Evolutionary conservation across 495 filamentous ascomycete species (phyloP).

Genomic region (Neurospora sp.): DNA sequence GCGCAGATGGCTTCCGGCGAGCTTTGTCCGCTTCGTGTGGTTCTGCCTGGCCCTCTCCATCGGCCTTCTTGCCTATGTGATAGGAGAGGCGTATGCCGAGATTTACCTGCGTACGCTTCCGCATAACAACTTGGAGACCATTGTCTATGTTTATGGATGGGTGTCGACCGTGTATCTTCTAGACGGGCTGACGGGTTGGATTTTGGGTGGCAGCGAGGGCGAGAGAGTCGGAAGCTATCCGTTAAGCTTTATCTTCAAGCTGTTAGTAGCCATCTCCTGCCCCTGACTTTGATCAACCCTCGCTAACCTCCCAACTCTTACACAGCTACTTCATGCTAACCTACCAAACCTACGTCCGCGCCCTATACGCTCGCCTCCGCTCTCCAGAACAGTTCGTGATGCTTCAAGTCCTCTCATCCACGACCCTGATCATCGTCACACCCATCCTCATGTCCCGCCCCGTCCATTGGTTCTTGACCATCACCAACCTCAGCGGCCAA

Average conservation of each 20-base stretch:
- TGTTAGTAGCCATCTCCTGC: slow-evolving; percentile 28
- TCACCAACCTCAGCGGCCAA: slow-evolving; percentile 40
- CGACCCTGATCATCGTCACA: slow-evolving; percentile 46
- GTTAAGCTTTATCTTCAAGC: slow-evolving; percentile 53
- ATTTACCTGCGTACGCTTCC: slow-evolving; percentile 54
- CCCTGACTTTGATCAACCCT: neutral
- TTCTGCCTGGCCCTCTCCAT: slow-evolving; percentile 52
- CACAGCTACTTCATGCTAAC: slow-evolving; percentile 54
- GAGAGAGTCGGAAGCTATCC: slow-evolving; percentile 54
- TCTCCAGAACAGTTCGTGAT: slow-evolving; percentile 48
- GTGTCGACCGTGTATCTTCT: slow-evolving; percentile 51
- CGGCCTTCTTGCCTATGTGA: slow-evolving; percentile 48
- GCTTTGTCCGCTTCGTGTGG: slow-evolving; percentile 57
- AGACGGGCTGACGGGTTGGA: slow-evolving; percentile 51
- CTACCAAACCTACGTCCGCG: slow-evolving; percentile 61
- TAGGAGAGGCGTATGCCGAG: slow-evolving; percentile 57
- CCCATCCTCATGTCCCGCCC: slow-evolving; percentile 49
- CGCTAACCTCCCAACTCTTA: slow-evolving; percentile 5
- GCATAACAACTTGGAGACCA: slow-evolving; percentile 51
- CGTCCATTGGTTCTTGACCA: slow-evolving; percentile 39
- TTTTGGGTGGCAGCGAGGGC: slow-evolving; percentile 47
- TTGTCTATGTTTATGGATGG: slow-evolving; percentile 58
- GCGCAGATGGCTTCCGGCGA: slow-evolving; percentile 45
- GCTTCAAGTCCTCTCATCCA: slow-evolving; percentile 47
- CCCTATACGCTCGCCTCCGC: slow-evolving; percentile 53